phyloP scores from a whole-genome alignment of 2,329 filamentous ascomycete species.

The Stylonectria norvegica region DNA sequence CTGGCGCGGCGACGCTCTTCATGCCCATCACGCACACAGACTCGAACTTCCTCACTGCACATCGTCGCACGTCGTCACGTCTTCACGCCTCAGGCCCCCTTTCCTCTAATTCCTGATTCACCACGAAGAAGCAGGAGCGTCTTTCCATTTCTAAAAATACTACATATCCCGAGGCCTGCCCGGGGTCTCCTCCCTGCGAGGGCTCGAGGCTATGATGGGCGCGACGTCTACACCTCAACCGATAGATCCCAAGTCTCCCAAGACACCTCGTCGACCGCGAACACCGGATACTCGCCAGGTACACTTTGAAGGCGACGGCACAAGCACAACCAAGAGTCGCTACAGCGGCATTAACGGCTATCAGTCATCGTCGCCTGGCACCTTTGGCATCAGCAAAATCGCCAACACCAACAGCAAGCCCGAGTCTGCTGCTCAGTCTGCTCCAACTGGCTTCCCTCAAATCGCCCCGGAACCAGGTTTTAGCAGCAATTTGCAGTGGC shows the following conservation, averaged over 20 bases:
- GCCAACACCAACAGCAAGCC: constrained; percentile 1
- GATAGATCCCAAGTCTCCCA: constrained; percentile 29
- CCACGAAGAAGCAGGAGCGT: no score
- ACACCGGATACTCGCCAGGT: constrained; percentile 31
- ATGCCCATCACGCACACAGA: no score
- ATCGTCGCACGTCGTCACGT: no score
- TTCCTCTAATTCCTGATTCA: no score
- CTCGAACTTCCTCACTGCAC: no score
- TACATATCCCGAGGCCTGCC: no score
- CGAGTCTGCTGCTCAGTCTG: neutral
- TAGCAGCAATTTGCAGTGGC: constrained; percentile 29
- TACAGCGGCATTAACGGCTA: constrained; percentile 9
- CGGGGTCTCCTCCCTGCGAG: no score
- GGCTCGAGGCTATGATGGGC: no score
- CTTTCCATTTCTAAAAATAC: no score
- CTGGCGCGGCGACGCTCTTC: no score
- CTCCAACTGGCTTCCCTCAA: constrained; percentile 28
- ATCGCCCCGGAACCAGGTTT: constrained; percentile 24
- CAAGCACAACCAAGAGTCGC: neutral
- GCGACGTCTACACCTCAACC: no score
- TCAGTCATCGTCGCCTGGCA: constrained; percentile 5
- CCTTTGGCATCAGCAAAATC: neutral
- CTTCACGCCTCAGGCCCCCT: no score
- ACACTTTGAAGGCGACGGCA: constrained; percentile 24
- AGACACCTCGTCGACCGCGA: constrained; percentile 27